Evolutionary conservation across 2,329 filamentous ascomycete genomes (phyloP), one percentile per base, ranked within the genome.

Genomic region (Rutstroemia sp.): DNA sequence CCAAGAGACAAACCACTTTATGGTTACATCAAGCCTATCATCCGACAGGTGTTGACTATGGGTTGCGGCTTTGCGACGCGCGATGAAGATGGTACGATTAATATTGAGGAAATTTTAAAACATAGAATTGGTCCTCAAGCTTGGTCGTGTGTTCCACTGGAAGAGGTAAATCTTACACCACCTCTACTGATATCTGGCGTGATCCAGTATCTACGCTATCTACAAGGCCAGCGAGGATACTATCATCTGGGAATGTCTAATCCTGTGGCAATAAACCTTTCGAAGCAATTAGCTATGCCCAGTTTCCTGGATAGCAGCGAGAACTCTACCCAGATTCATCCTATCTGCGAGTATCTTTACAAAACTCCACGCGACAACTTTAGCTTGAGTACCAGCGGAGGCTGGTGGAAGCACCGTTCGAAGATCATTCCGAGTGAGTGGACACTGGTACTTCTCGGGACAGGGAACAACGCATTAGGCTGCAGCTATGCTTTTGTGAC

Each of bases 401-500:
- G 25, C 9, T 36, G 17, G 40, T 45, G 30, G 51, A 54, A 54
- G 21, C 25, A 44, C 14, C 44, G 19, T 34, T 25, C 17, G 16
- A 56, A 46, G 17, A n/a, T 56, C 7, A 3, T 27, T 14, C 39
- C 48, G 14, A 23, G n/a, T 21, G 48, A 56, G 27, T 56, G 54
- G 30, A 47, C 39, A 51, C 6, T 56, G 8, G n/a, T n/a, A 4
- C 1, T 46, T 17, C 21, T 51, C 19, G 27, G 23, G 8, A 39
- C 25, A 23, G 4, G 7, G 2, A 12, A 8, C 16, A 40, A n/a
- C 5, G 4, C 9, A 10, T n/a, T 39, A 10, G 16, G 14, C 23
- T 2, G 36, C 3, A 39, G 12, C 25, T 56, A 52, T 46, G 48
- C 40, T 19, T 56, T 56, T 39, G 27, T 56, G 16, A 40, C 48